Evolutionary conservation across 768 basidiomycete species (phyloP).

Genomic region (Pleurotus platypus): DNA sequence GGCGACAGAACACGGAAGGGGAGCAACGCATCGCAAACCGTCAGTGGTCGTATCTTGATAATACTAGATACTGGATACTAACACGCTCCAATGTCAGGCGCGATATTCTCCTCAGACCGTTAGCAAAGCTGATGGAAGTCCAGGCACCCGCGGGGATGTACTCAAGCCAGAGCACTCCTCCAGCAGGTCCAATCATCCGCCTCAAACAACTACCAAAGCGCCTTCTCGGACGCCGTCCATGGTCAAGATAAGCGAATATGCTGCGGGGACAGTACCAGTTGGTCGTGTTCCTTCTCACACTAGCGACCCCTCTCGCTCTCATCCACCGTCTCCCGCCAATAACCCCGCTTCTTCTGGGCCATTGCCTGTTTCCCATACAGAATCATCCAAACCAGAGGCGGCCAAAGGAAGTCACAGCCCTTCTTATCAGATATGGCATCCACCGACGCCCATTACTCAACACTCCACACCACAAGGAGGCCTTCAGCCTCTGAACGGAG

Average conservation of each 20-base stretch:
- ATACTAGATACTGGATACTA: background rate
- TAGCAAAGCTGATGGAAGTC: background rate
- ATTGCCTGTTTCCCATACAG: background rate
- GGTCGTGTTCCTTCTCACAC: background rate
- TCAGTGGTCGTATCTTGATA: background rate
- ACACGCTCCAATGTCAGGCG: background rate
- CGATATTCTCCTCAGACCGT: constrained; percentile 2
- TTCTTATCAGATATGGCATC: constrained; percentile 1
- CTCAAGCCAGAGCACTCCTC: background rate
- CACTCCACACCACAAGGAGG: constrained; percentile 2
- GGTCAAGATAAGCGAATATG: constrained; percentile 3
- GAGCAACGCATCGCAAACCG: constrained; percentile 4
- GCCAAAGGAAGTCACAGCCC: background rate
- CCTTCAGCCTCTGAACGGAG: background rate
- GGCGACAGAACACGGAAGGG: constrained; percentile 1
- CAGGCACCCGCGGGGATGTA: background rate
- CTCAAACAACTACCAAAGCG: background rate
- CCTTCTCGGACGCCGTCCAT: constrained; percentile 6
- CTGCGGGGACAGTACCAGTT: background rate
- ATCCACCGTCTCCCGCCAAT: background rate
- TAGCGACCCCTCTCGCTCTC: background rate
- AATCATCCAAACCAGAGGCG: background rate
- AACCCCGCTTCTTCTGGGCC: background rate
- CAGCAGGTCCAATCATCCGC: background rate
- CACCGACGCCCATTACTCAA: constrained; percentile 3